Evolutionary conservation across 75 land plant species (phyloP), one percentile per base, ranked within the genome.

Genomic region (Picea glauca): DNA sequence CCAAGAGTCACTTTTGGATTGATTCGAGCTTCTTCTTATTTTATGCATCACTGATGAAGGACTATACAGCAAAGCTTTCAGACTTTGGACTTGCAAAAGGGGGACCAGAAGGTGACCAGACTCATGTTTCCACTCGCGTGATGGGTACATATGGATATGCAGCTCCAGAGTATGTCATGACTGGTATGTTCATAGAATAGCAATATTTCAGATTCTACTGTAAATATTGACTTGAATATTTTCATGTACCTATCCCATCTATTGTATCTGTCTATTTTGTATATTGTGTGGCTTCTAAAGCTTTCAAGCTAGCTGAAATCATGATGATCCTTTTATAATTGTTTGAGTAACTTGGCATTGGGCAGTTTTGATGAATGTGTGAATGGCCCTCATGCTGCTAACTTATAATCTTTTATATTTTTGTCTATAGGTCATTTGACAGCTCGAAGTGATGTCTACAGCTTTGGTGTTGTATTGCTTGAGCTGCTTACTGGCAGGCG

Each of bases 381-480:
- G 14, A 40, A 70, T 66, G n/a, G 20, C 11, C 40, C 11, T 0
- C 12, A 21, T 66, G 13, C 13, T 70, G 43, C 21, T 70, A 43
- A 21, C 56, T 46, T 38, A n/a, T 70, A 18, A 40, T 43, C 23
- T 43, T 17, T 46, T 79, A 23, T 73, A 76, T 15, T 43, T 21
- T 15, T 58, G 62, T 79, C 23, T 78, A 46, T 82, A 85, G 89
- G 89, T n/a, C 89, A 87, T 62, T 58, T 87, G 46, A 87, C 89
- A 38, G 74, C 89, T 20, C 84, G 86, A 83, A 87, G 89, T 63
- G 87, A 87, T 73, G 89, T 87, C 9, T 87, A 85, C 54, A 82
- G 89, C 81, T 87, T 81, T 60, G 89, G 89, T 8, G 87, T 87
- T 18, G 89, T 87, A 20, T 80, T 87, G 5, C 67, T 87, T 43